Base-by-base conservation (phyloP, 2,329 filamentous ascomycete genomes). In the Trichoderma oligosporum region DNA sequence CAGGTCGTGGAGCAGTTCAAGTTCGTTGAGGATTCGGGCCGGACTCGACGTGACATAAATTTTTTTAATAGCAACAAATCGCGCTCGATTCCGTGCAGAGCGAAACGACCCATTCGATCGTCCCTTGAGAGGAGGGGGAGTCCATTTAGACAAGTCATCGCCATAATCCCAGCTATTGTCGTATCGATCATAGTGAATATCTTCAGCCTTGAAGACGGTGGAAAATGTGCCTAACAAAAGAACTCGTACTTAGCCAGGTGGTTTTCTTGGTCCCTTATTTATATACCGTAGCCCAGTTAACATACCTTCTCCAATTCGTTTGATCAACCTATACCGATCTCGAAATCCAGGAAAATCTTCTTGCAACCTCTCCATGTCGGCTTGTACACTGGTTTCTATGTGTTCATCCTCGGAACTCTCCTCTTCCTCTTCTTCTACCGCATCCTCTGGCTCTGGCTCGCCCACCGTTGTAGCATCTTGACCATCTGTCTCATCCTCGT, bases 11-110 rank as follows among this genome's bases (percentile, higher is more conserved):
- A 99, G 83, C 20, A 99, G 81, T 66, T 97, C 93, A 16, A 99
- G 85, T 73, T 99, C 94, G 74, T 99, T 99, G 68, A 96, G 84
- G 65, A 99, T 97, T 44, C 94, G 89, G 25, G 86, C 81, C 0
- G 94, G 94, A 64, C 91, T 97, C 61, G 92, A 97, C 0, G 95
- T 99, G 62, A 97, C 94, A 72, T 99, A 99, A 65, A 99, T 99
- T 77, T 99, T 99, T 77, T 99, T 99, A 73, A 99, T 89, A 18
- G 95, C 94, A 61, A 99, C 95, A 68, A 87, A 97, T 69, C 88
- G 89, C 22, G 87, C 63, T 53, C 64, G 70, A 39, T 68, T 65
- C 45, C 68, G 68, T 8, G 66, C 64, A 5, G 66, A 64, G 18
- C 63, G 64, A 41, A 67, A 66, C 29, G 70, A 70, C 18, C 61